Conservation (phyloP, 2,329 filamentous ascomycete genomes). For the Myriosclerotinia curreyana region DNA sequence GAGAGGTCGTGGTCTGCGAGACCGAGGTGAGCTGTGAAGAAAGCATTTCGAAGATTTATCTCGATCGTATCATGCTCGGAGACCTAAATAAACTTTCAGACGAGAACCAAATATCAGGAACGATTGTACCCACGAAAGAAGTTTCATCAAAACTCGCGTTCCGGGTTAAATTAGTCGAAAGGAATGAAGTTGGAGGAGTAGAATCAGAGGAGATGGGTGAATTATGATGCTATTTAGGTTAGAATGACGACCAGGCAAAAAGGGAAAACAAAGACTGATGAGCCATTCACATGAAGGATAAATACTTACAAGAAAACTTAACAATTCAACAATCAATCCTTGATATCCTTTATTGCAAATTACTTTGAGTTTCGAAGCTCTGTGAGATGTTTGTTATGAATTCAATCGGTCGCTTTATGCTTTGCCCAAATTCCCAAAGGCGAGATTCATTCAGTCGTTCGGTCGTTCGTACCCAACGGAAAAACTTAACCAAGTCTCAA, state of each 20-base stretch:
- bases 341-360: background rate
- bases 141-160: slow-evolving; percentile 5
- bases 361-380: background rate
- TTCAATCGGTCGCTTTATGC: background rate
- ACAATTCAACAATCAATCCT: background rate
- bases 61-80: slow-evolving; percentile 29
- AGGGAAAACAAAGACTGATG: background rate
- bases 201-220: background rate
- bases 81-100: background rate
- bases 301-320: background rate
- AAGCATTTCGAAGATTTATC: slow-evolving; percentile 32
- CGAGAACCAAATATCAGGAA: too few species aligned
- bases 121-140: background rate
- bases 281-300: background rate
- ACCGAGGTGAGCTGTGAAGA: slow-evolving; percentile 30
- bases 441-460: too few species aligned
- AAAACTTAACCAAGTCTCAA: too few species aligned
- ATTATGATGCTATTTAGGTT: slow-evolving; percentile 3
- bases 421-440: background rate
- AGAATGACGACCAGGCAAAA: background rate
- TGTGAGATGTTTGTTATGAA: background rate
- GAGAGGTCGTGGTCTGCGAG: slow-evolving; percentile 25
- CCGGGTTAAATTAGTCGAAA: background rate
- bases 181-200: background rate
- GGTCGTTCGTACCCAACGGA: too few species aligned